Evolutionary conservation across 768 basidiomycete genomes (phyloP).

Genomic region (Xerocomellus chrysenteron): DNA sequence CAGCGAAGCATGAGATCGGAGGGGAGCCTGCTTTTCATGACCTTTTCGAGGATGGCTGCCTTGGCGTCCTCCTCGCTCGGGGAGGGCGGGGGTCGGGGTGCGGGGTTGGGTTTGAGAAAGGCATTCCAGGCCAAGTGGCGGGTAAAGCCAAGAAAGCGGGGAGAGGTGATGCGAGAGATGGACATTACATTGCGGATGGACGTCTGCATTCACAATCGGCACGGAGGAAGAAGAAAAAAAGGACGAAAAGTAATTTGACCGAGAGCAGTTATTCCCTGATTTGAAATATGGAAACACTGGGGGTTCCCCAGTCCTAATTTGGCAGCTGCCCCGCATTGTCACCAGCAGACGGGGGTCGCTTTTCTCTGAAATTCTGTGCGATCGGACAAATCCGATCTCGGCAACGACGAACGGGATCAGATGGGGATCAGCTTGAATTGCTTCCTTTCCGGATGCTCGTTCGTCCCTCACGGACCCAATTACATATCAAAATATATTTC

Average conservation of each 20-base stretch:
- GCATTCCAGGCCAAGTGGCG: conserved; percentile 31
- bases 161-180: conserved; percentile 1
- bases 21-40: conserved; percentile 84
- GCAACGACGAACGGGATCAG: conserved; percentile 20
- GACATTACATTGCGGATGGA: conserved; percentile 39
- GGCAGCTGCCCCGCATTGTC: conserved; percentile 20
- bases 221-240: conserved; percentile 16
- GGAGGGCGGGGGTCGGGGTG: conserved; percentile 15
- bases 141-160: background rate
- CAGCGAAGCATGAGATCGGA: conserved; percentile 90
- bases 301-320: conserved; percentile 19
- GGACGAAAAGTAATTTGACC: conserved; percentile 21
- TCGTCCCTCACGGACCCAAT: conserved; percentile 46
- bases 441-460: conserved; percentile 43
- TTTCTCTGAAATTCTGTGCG: background rate
- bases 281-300: conserved; percentile 20
- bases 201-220: conserved; percentile 34
- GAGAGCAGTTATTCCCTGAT: conserved; percentile 6
- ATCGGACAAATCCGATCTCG: conserved; percentile 32
- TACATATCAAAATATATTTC: conserved; percentile 48
- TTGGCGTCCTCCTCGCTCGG: conserved; percentile 68
- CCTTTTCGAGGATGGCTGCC: conserved; percentile 75
- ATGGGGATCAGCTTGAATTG: conserved; percentile 25
- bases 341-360: background rate
- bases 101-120: conserved; percentile 10